Evolutionary conservation across 805 yeast species (phyloP).

Genomic region (Tetrapisispora taiwanensis): DNA sequence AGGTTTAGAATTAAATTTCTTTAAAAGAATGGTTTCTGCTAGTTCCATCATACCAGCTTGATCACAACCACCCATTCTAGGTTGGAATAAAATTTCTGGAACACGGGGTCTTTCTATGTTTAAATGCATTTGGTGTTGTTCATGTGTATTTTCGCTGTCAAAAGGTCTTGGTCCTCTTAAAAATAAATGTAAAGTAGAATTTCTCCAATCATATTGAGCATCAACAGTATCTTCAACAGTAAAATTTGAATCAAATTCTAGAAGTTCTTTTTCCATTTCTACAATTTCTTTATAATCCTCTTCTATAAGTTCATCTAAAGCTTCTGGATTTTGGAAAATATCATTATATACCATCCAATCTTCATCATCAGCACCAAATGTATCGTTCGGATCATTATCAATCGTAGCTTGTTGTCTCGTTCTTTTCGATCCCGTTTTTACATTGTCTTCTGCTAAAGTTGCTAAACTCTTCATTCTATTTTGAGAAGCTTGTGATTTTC

Average conservation of each 20-base stretch:
- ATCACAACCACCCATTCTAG: slow-evolving; percentile 87
- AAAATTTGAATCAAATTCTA: slow-evolving; percentile 78
- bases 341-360: slow-evolving; percentile 92
- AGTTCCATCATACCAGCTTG: slow-evolving; percentile 90
- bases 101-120: slow-evolving; percentile 86
- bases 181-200: slow-evolving; percentile 69
- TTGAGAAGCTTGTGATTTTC: slow-evolving; percentile 88
- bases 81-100: slow-evolving; percentile 88
- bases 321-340: slow-evolving; percentile 59
- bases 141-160: slow-evolving; percentile 72
- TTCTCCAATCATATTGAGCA: slow-evolving; percentile 75
- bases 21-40: slow-evolving; percentile 51
- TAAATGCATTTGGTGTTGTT: slow-evolving; percentile 81
- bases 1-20: slow-evolving; percentile 50
- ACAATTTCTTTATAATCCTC: slow-evolving; percentile 53
- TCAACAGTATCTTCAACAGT: slow-evolving; percentile 78
- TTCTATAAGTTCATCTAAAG: slow-evolving; percentile 61
- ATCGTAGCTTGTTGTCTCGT: slow-evolving; percentile 54
- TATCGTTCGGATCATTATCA: slow-evolving; percentile 86
- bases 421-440: slow-evolving; percentile 35
- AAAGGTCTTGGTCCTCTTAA: slow-evolving; percentile 84
- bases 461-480: slow-evolving; percentile 87
- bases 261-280: slow-evolving; percentile 60
- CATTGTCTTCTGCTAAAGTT: slow-evolving; percentile 64
- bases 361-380: slow-evolving; percentile 90